Evolutionary conservation across 2,329 filamentous ascomycete species (phyloP).

Genomic region (Pyricularia sp.): DNA sequence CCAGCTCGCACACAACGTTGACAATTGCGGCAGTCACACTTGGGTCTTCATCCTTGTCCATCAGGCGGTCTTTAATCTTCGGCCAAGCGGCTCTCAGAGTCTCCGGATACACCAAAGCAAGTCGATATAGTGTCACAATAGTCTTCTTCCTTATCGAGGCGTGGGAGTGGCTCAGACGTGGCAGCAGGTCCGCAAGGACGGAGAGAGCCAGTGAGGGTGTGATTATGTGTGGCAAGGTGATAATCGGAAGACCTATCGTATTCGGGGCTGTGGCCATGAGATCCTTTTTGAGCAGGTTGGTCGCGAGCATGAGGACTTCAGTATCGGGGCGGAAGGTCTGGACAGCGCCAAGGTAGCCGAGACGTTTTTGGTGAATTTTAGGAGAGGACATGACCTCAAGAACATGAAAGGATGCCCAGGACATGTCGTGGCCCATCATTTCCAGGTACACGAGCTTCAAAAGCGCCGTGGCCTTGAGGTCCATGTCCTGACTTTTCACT

Average conservation of each 20-base stretch:
- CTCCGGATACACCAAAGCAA: constrained; percentile 93
- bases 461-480: constrained; percentile 90
- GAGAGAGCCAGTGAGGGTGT: constrained; percentile 87
- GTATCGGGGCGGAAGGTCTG: constrained; percentile 94
- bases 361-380: constrained; percentile 89
- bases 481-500: constrained; percentile 88
- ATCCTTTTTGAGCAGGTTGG: constrained; percentile 94
- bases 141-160: constrained; percentile 88
- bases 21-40: constrained; percentile 93
- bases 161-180: constrained; percentile 75
- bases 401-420: constrained; percentile 96
- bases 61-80: constrained; percentile 86
- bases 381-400: constrained; percentile 96
- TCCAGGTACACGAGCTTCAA: constrained; percentile 95
- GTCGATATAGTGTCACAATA: constrained; percentile 81
- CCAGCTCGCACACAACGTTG: constrained; percentile 92
- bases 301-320: constrained; percentile 93
- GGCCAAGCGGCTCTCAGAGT: constrained; percentile 88
- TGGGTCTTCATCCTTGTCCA: constrained; percentile 79
- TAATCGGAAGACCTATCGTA: constrained; percentile 73
- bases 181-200: constrained; percentile 72
- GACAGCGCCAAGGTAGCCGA: constrained; percentile 87
- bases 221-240: constrained; percentile 86
- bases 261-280: constrained; percentile 58
- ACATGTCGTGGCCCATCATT: constrained; percentile 99